Evolutionary conservation across 345 rosid species (phyloP), one percentile per base, ranked within the genome.

Genomic region (Mangifera indica): DNA sequence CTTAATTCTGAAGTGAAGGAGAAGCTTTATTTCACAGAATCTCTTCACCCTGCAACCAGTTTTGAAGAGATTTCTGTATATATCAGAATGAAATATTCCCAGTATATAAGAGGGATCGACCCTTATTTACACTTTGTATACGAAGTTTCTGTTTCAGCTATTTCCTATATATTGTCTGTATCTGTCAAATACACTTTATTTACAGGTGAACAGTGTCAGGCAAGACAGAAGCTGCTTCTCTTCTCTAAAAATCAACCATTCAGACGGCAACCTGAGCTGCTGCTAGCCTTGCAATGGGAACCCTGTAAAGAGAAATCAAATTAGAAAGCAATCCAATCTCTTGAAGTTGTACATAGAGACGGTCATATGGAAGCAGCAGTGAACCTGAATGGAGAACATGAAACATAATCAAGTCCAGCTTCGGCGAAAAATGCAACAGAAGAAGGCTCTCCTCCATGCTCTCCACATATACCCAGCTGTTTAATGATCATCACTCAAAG

Each of bases 361-460:
- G 3, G 8, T 14, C 22, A 17, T 8, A 42, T 22, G 24, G 69
- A 53, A 67, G 42, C 26, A 4, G 17, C 5, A 17, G 1, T 1
- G 1, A n/a, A 89, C 98, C 98, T 94, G 85, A 92, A 94, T 60
- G 98, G 98, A 48, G 98, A 94, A 69, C 98, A 94, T 9, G 98
- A 94, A 69, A 94, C 97, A 59, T 94, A 92, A 76, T 94, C 97
- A 57, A 94, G 83, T 77, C 98, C 98, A n/a, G 78, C 90, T 75
- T 90, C 83, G 51, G 89, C 88, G 66, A 94, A 90, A 84, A 94
- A 92, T 34, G 86, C 93, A 0, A 94, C 97, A n/a, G 97, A 92
- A 2, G 93, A 83, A 46, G 98, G 97, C 76, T 94, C 98, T 62
- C 98, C 98, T 3, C 98, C 95, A 44, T 94, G 98, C 89, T 94